Base-by-base conservation (phyloP, 257 asterid genomes). In the Scutellaria galericulata region DNA sequence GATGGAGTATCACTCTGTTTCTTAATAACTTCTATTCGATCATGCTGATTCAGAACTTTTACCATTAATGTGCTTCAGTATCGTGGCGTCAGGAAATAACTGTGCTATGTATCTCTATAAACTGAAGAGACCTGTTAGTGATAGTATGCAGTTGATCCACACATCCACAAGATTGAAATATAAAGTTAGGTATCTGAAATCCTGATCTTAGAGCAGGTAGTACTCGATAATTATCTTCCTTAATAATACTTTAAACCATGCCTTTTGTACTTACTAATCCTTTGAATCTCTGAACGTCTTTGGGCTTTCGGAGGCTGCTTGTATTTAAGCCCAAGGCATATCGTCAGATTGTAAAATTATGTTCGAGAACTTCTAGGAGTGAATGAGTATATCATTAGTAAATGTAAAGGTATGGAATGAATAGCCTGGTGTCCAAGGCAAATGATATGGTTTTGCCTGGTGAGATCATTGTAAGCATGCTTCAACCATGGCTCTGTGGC, bases 321-420 rank as follows among this genome's bases (percentile, higher is more conserved):
- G 22, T 11, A 20, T 54, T 68, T 6, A 52, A 20, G 37, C 53
- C 63, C 20, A 10, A 11, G 1, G 47, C 12, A 11, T 39, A 66
- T 37, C 37, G 40, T 68, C n/a, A 22, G 74, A 41, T 20, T 68
- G 53, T 41, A 12, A 18, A 20, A 68, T 15, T 24, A 64, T 12
- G 15, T 42, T 13, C 12, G 14, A 24, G 14, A 4, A 50, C 11
- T 11, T 42, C 56, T 5, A 13, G 35, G 18, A 12, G 0, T 24
- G 13, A 55, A 31, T 44, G 66, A 14, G 24, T 22, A 41, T 31
- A 31, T 31, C 44, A 20, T 27, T 9, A n/a, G 27, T 69, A 13
- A 47, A 11, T 20, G 6, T 10, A 13, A 24, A n/a, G 66, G 5
- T 13, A 53, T 41, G 24, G 41, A 18, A 10, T 64, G 55, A 53